Conservation (phyloP, 1,284 basidiomycete species). For the Rhodotorula sp. region DNA sequence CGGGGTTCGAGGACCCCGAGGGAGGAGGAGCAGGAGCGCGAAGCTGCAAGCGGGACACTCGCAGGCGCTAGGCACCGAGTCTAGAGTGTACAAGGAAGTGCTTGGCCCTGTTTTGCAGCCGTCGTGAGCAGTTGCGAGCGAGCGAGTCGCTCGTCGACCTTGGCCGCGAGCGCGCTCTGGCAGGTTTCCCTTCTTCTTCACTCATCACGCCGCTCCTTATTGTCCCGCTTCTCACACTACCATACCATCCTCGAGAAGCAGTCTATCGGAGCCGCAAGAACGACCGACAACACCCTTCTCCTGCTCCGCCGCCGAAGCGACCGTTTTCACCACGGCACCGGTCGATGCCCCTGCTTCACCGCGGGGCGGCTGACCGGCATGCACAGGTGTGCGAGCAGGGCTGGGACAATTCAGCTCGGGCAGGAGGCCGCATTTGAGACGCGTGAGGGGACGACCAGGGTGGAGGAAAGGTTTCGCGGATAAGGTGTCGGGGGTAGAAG, state of each 20-base stretch:
- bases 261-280: constrained; percentile 35
- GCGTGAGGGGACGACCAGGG: neutral
- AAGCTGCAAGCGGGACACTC: no score
- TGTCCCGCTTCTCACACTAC: constrained; percentile 16
- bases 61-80: no score
- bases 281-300: neutral
- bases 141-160: no score
- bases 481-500: neutral
- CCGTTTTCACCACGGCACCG: neutral
- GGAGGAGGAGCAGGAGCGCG: no score
- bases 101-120: no score
- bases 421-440: no score
- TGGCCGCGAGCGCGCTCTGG: no score
- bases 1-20: no score
- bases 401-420: neutral
- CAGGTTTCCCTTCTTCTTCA: constrained; percentile 4
- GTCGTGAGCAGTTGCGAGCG: no score
- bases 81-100: no score
- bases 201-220: constrained; percentile 29
- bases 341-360: no score
- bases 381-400: constrained; percentile 2
- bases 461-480: no score
- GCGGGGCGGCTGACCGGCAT: neutral
- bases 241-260: neutral
- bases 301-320: neutral